Percentiles rank a stretch among this genome's conserved stretches.
phyloP scores from a whole-genome alignment of 805 yeast genomes.

The Hanseniaspora nectarophila region DNA sequence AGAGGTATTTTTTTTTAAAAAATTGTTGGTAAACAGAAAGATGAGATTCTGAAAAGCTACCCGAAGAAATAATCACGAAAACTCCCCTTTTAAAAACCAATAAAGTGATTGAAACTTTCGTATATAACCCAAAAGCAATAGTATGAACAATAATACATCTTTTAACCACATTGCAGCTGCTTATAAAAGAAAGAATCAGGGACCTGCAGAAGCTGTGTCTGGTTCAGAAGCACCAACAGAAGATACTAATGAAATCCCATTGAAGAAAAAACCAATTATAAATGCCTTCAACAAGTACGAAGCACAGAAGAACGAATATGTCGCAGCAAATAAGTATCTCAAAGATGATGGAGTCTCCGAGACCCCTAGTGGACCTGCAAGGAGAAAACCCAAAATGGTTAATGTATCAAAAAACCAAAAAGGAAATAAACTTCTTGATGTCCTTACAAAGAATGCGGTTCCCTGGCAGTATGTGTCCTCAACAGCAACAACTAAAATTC shows the following conservation, averaged over 20 bases:
- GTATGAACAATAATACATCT: conserved; percentile 38
- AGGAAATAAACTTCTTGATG: conserved; percentile 57
- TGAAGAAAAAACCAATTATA: conserved; percentile 1
- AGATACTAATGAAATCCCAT: conserved; percentile 4
- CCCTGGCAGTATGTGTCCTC: conserved; percentile 39
- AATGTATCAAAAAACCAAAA: conserved; percentile 44
- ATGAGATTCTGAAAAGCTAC: too few species aligned
- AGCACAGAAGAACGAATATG: background rate
- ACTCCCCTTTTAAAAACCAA: too few species aligned
- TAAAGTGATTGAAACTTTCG: too few species aligned
- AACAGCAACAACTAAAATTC: conserved; percentile 31
- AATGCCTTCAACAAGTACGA: conserved; percentile 7
- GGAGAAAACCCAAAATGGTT: conserved; percentile 36
- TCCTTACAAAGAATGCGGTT: conserved; percentile 36
- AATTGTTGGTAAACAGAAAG: too few species aligned
- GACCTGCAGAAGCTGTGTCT: conserved; percentile 11
- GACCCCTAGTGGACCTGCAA: background rate
- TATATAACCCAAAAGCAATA: background rate
- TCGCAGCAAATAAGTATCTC: background rate
- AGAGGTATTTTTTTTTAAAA: background rate
- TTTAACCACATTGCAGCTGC: conserved; percentile 62
- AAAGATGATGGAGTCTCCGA: background rate
- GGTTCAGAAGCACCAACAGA: conserved; percentile 1
- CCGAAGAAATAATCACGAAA: too few species aligned
- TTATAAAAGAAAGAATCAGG: conserved; percentile 44